Evolutionary conservation across 1,284 basidiomycete species (phyloP).

Genomic region (Cystobasidium pallidum): DNA sequence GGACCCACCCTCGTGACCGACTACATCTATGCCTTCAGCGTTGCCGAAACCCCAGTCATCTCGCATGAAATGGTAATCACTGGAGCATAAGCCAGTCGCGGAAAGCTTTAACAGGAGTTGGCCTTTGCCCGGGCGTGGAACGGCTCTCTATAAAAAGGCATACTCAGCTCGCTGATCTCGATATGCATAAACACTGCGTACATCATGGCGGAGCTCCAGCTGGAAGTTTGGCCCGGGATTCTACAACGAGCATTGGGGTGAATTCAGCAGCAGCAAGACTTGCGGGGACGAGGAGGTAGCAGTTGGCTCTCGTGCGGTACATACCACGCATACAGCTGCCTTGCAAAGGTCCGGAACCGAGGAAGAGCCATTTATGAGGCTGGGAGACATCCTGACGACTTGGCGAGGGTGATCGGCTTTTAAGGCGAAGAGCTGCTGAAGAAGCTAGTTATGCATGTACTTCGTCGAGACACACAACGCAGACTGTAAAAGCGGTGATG

Average conservation of each 20-base stretch:
- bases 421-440: not conserved
- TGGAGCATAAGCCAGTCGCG: slow-evolving; percentile 68
- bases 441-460: not conserved
- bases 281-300: not conserved
- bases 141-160: slow-evolving; percentile 5
- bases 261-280: not conserved
- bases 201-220: slow-evolving; percentile 4
- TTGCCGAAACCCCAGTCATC: slow-evolving; percentile 58
- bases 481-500: not conserved
- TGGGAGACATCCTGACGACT: not conserved
- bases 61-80: slow-evolving; percentile 70
- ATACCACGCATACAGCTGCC: slow-evolving; percentile 3
- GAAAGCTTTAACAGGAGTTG: not conserved
- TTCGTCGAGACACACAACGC: too few relatives aligned
- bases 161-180: not conserved
- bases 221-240: slow-evolving; percentile 1
- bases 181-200: not conserved
- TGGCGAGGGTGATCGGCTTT: not conserved
- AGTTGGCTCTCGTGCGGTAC: not conserved
- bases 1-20: not conserved
- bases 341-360: not conserved
- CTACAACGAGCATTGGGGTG: not conserved
- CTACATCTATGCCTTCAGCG: slow-evolving; percentile 68
- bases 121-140: slow-evolving; percentile 5
- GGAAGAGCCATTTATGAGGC: not conserved